phyloP scores from a whole-genome alignment of 306 rosid species.

The Citrullus mucosospermus region DNA sequence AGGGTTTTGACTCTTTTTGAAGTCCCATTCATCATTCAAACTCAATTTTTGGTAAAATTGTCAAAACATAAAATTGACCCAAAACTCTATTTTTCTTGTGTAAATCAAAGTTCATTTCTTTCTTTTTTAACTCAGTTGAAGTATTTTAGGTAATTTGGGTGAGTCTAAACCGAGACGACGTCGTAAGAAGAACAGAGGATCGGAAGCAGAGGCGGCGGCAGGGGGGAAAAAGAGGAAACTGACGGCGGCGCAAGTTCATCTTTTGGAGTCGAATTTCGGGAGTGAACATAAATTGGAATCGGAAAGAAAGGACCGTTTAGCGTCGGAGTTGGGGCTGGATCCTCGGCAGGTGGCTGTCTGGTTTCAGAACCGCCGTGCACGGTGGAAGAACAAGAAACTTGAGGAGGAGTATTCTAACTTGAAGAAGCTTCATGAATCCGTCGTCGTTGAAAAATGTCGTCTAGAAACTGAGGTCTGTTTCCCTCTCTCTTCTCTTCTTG shows the following conservation, averaged over 20 bases:
- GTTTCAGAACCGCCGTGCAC: conserved; percentile 91
- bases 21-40: no score
- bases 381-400: conserved; percentile 91
- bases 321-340: conserved; percentile 79
- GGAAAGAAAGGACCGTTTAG: conserved; percentile 60
- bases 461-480: conserved; percentile 58
- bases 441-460: conserved; percentile 40
- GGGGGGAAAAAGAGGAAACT: conserved; percentile 61
- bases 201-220: conserved; percentile 19
- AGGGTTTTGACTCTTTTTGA: not conserved
- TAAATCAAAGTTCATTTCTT: no score
- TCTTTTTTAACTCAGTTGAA: no score
- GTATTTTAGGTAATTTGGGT: conserved; percentile 12
- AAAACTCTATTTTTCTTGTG: no score
- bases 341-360: conserved; percentile 92
- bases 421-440: conserved; percentile 40
- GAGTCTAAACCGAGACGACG: conserved; percentile 50
- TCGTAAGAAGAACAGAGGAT: conserved; percentile 58
- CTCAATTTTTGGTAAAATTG: no score
- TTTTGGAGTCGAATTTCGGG: conserved; percentile 53
- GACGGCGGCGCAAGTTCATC: conserved; percentile 44
- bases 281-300: conserved; percentile 78
- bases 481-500: not conserved
- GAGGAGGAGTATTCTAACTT: conserved; percentile 65
- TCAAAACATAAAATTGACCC: no score